Base-by-base conservation (phyloP, 768 basidiomycete species). In the Tylopilus subfusipes region DNA sequence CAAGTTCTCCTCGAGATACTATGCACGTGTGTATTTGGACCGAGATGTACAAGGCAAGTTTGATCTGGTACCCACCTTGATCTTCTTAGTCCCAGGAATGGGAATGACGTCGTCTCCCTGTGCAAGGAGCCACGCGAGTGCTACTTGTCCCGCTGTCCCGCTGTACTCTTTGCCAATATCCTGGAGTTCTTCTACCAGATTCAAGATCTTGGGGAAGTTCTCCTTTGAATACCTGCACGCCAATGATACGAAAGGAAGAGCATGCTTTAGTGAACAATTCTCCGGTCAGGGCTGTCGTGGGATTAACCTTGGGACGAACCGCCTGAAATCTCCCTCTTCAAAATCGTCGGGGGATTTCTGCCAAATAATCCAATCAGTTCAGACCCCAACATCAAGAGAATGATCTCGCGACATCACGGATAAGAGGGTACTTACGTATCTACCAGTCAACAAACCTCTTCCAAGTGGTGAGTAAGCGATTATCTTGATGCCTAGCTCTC, bases 391-490 rank as follows among this genome's bases (percentile, higher is more conserved):
- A 19, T 19, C 18, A 16, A 11, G 38, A 4, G 36, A 36, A 16
- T 16, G 5, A 5, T n/a, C 4, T 36, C n/a, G 18, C 18, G 9
- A 22, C 21, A 22, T 3, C 39, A 7, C 12, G 13, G 19, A 19
- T 19, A 19, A 9, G 4, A 19, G 11, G 47, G 22, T 30, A 56
- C 72, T 56, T 50, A 77, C 76, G 49, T 72, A 75, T 53, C 68
- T 63, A 2, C 82, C 80, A 0, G 77, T 81, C 47, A 82, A 58
- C n/a, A 82, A 52, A 2, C 81, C 81, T 30, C 79, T 70, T 18
- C 81, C 81, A 25, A 83, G 70, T 2, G 82, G 82, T 2, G 76
- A 74, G 53, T 82, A 83, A 1, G 78, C 78, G 10, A 84, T 67
- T 21, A 80, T 71, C 42, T 74, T 70, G 34, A 81, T 72, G 13